Evolutionary conservation across 2,329 filamentous ascomycete species (phyloP).

Genomic region (Nemania serpens): DNA sequence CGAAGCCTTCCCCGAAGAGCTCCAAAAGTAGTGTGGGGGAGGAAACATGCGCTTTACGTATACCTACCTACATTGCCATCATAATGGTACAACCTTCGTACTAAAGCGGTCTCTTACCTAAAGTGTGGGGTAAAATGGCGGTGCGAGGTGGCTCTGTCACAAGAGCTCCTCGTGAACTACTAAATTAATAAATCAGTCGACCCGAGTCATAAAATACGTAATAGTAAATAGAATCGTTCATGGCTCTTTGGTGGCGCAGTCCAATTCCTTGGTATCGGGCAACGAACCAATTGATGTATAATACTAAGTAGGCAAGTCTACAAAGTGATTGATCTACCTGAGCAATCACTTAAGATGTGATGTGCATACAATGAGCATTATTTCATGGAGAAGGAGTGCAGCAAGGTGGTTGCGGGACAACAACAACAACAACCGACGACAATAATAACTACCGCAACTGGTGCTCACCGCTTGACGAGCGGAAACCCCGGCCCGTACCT

Average conservation of each 20-base stretch:
- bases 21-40: not conserved
- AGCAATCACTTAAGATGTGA: not conserved
- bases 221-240: not conserved
- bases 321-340: not conserved
- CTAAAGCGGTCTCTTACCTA: not conserved
- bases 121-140: not conserved
- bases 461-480: not conserved
- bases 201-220: conserved; percentile 15
- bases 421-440: not conserved
- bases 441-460: not conserved
- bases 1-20: not conserved
- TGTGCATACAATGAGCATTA: not conserved
- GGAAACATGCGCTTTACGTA: too few relatives aligned
- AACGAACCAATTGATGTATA: not conserved
- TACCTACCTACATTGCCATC: not conserved
- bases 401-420: not conserved
- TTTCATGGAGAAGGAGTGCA: not conserved
- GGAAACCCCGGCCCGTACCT: not conserved
- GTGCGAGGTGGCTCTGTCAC: not conserved
- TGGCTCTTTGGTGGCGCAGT: too few relatives aligned
- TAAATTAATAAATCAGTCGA: not conserved
- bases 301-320: too few relatives aligned
- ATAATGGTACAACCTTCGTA: too few relatives aligned
- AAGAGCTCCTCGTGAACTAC: not conserved
- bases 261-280: not conserved